These are phyloP conservation scores for Candida arabinofermentans DNA, from an alignment of 805 yeast genomes.

Conservation along the genomic window DNA sequence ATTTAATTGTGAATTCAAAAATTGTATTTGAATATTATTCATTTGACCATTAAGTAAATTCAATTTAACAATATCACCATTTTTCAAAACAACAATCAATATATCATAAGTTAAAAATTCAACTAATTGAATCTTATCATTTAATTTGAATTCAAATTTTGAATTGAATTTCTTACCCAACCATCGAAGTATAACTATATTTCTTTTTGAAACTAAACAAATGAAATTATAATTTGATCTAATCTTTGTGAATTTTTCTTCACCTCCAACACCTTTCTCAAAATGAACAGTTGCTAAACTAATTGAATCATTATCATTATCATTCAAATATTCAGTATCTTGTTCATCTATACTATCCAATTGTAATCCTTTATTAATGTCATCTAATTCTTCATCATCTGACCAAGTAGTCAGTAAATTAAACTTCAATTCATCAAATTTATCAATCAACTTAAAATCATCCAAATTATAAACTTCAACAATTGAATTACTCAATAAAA, in stretches of 20 bases:
- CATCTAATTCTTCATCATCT: constrained; percentile 8
- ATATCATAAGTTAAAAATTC: constrained; percentile 23
- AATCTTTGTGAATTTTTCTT: constrained; percentile 4
- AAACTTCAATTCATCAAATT: constrained; percentile 32
- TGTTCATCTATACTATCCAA: constrained; percentile 17
- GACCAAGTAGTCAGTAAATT: constrained; percentile 25
- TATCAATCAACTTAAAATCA: constrained; percentile 27
- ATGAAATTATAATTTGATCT: constrained; percentile 13
- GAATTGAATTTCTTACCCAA: constrained; percentile 15
- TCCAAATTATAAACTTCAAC: constrained; percentile 31
- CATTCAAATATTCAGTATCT: constrained; percentile 18
- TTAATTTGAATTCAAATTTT: constrained; percentile 23
- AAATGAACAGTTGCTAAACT: constrained; percentile 25
- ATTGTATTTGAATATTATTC: constrained; percentile 22
- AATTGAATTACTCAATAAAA: constrained; percentile 25
- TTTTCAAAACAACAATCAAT: constrained; percentile 20
- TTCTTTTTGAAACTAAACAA: constrained; percentile 22
- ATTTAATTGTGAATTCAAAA: constrained; percentile 10
- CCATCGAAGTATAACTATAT: constrained; percentile 23
- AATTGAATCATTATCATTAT: constrained; percentile 26
- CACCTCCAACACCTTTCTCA: background rate
- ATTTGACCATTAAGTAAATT: constrained; percentile 12
- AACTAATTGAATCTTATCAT: constrained; percentile 21
- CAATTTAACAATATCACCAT: constrained; percentile 21
- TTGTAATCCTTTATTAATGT: background rate